Evolutionary conservation across 306 rosid species (phyloP).

Genomic region (Acacia confusa): DNA sequence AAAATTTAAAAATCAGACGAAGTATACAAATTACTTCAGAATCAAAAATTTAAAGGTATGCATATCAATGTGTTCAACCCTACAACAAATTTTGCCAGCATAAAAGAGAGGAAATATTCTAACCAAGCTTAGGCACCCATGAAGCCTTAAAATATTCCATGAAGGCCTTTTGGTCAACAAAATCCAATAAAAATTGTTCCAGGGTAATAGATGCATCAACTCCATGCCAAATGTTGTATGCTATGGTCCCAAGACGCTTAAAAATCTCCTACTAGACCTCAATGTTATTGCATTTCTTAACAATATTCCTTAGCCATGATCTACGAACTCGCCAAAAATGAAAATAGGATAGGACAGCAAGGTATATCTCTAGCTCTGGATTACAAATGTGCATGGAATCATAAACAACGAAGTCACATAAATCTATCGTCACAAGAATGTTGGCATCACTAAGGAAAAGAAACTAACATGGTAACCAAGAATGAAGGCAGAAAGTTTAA

Average conservation of each 20-base stretch:
- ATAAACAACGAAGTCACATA: too few relatives aligned
- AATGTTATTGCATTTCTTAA: slow-evolving; percentile 69
- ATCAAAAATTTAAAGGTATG: neutral
- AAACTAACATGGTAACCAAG: slow-evolving; percentile 5
- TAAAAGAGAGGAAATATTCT: slow-evolving; percentile 45
- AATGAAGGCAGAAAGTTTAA: neutral
- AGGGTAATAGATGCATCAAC: slow-evolving; percentile 45
- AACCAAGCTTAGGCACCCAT: slow-evolving; percentile 94
- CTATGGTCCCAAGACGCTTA: slow-evolving; percentile 68
- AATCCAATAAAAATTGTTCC: slow-evolving; percentile 72
- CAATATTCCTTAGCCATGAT: slow-evolving; percentile 84
- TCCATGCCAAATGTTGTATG: slow-evolving; percentile 75
- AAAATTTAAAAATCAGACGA: neutral
- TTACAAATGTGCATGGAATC: neutral
- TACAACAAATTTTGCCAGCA: neutral
- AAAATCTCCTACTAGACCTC: slow-evolving; percentile 87
- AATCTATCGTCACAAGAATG: slow-evolving; percentile 14
- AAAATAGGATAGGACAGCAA: slow-evolving; percentile 77
- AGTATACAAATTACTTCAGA: neutral
- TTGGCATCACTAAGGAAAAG: slow-evolving; percentile 27
- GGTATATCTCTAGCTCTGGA: slow-evolving; percentile 66
- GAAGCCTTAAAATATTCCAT: slow-evolving; percentile 80
- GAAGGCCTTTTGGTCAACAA: slow-evolving; percentile 80
- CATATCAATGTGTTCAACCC: slow-evolving; percentile 1
- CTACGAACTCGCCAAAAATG: slow-evolving; percentile 91